Conservation (phyloP, 2,329 filamentous ascomycete species). For the Onygenales sp. region DNA sequence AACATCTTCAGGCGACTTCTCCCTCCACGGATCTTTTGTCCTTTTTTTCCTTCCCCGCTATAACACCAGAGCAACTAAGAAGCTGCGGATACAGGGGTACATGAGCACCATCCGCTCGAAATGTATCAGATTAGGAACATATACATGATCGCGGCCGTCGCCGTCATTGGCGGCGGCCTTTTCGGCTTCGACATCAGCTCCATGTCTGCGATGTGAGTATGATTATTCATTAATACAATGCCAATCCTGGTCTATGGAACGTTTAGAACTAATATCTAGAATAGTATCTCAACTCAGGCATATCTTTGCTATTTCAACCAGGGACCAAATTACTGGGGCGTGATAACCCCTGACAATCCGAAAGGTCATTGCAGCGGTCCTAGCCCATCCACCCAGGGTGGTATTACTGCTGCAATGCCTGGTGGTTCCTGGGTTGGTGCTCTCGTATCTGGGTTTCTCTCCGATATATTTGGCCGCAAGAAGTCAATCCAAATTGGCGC, state of each 20-base stretch:
- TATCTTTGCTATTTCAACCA: conserved; percentile 48
- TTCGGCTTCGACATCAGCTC: conserved; percentile 52
- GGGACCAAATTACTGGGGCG: background rate
- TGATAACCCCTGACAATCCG: conserved; percentile 16
- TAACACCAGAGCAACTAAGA: too few species aligned
- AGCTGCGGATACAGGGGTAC: too few species aligned
- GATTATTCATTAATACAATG: background rate
- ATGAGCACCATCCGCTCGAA: background rate
- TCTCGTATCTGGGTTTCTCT: conserved; percentile 24
- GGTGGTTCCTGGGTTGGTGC: conserved; percentile 60
- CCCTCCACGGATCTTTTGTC: too few species aligned
- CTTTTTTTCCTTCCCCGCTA: too few species aligned
- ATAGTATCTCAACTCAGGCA: conserved; percentile 41
- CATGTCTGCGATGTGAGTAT: conserved; percentile 34
- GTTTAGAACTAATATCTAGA: too few species aligned
- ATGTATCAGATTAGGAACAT: conserved; percentile 38
- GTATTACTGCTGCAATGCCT: conserved; percentile 61
- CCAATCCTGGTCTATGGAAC: background rate
- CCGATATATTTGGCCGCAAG: conserved; percentile 29
- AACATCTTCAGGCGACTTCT: background rate
- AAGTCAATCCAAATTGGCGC: conserved; percentile 30
- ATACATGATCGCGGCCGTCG: conserved; percentile 47
- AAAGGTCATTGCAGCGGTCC: conserved; percentile 38
- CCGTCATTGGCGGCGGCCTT: conserved; percentile 46
- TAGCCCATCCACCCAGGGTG: conserved; percentile 44